phyloP scores from a whole-genome alignment of 2,329 filamentous ascomycete genomes.

The Ceratocystis cacaofunesta region DNA sequence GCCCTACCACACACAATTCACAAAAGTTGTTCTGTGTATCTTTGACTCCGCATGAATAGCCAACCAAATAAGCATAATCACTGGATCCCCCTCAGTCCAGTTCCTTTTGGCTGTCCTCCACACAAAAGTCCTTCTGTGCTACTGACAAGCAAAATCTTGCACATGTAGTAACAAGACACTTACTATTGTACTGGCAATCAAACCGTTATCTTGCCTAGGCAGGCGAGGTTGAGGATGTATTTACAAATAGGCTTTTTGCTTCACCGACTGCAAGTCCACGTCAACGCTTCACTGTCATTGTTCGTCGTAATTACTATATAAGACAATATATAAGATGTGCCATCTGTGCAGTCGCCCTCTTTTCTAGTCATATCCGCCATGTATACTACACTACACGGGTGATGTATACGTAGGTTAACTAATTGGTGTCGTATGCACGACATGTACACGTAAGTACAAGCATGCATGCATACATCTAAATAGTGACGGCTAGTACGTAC shows the following conservation, averaged over 20 bases:
- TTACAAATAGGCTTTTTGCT: not conserved
- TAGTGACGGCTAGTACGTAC: not conserved
- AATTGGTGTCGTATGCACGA: too few relatives aligned
- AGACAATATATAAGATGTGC: not conserved
- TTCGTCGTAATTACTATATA: not conserved
- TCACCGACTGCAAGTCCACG: not conserved
- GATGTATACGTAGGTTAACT: too few relatives aligned
- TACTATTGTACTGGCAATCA: not conserved
- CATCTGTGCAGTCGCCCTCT: not conserved
- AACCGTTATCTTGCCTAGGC: not conserved
- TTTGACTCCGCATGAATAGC: too few relatives aligned
- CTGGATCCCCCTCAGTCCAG: not conserved
- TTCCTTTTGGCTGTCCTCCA: not conserved
- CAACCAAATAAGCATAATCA: not conserved
- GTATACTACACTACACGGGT: not conserved
- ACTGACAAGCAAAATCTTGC: not conserved
- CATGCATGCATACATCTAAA: too few relatives aligned
- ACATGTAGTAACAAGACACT: not conserved
- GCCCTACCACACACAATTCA: not conserved
- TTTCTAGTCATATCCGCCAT: not conserved
- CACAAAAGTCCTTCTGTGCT: not conserved
- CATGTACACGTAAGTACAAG: too few relatives aligned
- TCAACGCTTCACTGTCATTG: not conserved
- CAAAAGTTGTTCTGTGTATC: too few relatives aligned
- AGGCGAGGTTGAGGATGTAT: not conserved